Evolutionary conservation across 2,329 filamentous ascomycete species (phyloP).

Genomic region (Penicillium polonicum): DNA sequence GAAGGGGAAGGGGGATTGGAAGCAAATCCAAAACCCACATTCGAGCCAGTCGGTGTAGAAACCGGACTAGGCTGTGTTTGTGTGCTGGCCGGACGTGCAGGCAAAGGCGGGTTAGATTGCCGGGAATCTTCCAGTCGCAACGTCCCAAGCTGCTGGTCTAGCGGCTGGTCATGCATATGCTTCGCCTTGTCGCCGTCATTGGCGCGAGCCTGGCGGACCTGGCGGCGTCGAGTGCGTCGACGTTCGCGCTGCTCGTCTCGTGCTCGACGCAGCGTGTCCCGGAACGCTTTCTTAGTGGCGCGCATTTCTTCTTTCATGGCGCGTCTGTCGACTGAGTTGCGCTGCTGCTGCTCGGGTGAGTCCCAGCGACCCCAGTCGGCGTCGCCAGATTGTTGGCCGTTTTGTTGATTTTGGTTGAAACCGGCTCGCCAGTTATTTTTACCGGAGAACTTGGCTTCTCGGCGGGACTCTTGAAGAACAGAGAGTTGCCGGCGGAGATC

Average conservation of each 20-base stretch:
- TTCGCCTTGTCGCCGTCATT: slow-evolving; percentile 2
- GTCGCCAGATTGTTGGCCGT: slow-evolving; percentile 11
- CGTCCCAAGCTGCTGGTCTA: slow-evolving; percentile 15
- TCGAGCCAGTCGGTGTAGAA: neutral
- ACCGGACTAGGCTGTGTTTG: neutral
- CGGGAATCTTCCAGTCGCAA: neutral
- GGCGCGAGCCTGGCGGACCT: slow-evolving; percentile 21
- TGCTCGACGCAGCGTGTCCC: slow-evolving; percentile 35
- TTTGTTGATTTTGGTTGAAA: slow-evolving; percentile 13
- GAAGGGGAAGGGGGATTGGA: slow-evolving; percentile 3
- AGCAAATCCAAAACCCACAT: neutral
- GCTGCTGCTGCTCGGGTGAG: slow-evolving; percentile 35
- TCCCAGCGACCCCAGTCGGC: slow-evolving; percentile 39
- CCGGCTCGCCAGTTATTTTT: slow-evolving; percentile 26
- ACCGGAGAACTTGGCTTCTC: slow-evolving; percentile 28
- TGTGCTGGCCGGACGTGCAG: slow-evolving; percentile 9
- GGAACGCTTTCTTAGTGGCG: slow-evolving; percentile 40
- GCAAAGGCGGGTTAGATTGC: neutral
- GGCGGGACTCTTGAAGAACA: slow-evolving; percentile 35
- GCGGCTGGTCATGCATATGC: slow-evolving; percentile 6
- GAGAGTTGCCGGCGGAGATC: slow-evolving; percentile 38
- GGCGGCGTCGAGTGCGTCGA: slow-evolving; percentile 24
- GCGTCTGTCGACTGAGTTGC: slow-evolving; percentile 29
- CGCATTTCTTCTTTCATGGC: slow-evolving; percentile 40
- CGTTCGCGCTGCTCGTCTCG: slow-evolving; percentile 37